Percentiles rank a stretch among this genome's conserved stretches.
These are phyloP conservation scores for Ophiosphaerella narmari DNA, from an alignment of 2,329 filamentous ascomycete species.

Conservation along the genomic window DNA sequence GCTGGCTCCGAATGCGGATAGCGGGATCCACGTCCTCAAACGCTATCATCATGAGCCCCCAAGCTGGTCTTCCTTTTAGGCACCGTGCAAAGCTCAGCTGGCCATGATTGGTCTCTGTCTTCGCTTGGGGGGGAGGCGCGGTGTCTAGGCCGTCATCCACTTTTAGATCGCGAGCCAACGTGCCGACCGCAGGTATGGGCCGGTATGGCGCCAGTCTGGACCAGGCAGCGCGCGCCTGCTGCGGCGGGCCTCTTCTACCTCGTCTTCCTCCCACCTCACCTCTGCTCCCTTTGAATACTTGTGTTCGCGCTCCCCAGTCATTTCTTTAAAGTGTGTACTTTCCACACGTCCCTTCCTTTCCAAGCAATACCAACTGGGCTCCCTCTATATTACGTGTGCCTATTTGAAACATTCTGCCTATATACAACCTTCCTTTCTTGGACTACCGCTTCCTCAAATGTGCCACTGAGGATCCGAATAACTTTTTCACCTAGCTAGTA, in stretches of 20 bases:
- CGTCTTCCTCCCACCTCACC: slow-evolving; percentile 22
- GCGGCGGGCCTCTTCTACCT: slow-evolving; percentile 32
- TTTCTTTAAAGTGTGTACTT: slow-evolving; percentile 34
- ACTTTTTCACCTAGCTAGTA: too few relatives aligned
- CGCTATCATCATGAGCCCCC: slow-evolving; percentile 15
- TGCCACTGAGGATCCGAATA: neutral
- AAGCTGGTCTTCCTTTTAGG: slow-evolving; percentile 28
- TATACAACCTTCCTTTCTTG: slow-evolving; percentile 12
- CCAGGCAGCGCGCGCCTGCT: slow-evolving; percentile 22
- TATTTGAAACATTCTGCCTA: slow-evolving; percentile 21
- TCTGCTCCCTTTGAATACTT: slow-evolving; percentile 20
- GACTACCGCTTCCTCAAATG: slow-evolving; percentile 2
- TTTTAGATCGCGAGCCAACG: slow-evolving; percentile 40
- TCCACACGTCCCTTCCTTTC: slow-evolving; percentile 44
- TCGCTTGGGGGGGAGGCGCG: slow-evolving; percentile 27
- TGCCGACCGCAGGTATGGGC: slow-evolving; percentile 29
- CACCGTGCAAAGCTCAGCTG: slow-evolving; percentile 12
- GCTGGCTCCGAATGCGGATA: slow-evolving; percentile 20
- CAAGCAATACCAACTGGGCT: slow-evolving; percentile 1
- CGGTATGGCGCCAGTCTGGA: slow-evolving; percentile 32
- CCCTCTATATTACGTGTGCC: slow-evolving; percentile 11
- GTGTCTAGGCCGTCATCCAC: slow-evolving; percentile 34
- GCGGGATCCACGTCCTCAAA: slow-evolving; percentile 28
- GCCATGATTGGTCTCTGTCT: slow-evolving; percentile 24
- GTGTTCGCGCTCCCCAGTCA: slow-evolving; percentile 24